Conservation (phyloP, 805 yeast species). For the Lipomyces orientalis region DNA sequence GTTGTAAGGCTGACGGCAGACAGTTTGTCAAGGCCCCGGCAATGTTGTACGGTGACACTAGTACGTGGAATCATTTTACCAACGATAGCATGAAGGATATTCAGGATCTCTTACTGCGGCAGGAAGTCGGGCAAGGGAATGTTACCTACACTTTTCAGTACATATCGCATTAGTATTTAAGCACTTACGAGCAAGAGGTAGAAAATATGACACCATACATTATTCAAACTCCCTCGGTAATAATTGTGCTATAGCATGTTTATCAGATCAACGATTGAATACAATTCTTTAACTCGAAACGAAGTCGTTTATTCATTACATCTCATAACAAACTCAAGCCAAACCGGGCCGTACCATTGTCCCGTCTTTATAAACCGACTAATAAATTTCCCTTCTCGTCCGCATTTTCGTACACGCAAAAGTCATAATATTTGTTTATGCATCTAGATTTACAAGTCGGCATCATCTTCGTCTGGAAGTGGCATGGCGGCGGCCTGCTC, state of each 20-base stretch:
- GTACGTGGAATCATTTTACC: slow-evolving; percentile 93
- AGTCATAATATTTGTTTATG: neutral
- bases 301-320: slow-evolving; percentile 3
- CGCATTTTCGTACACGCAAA: slow-evolving; percentile 3
- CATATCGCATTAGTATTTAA: slow-evolving; percentile 66
- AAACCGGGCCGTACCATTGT: neutral
- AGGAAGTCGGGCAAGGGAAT: slow-evolving; percentile 71
- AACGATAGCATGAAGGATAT: slow-evolving; percentile 65
- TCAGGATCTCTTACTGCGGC: slow-evolving; percentile 77
- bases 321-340: neutral
- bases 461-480: slow-evolving; percentile 99
- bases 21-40: slow-evolving; percentile 75
- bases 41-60: slow-evolving; percentile 96
- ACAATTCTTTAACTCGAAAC: slow-evolving; percentile 1
- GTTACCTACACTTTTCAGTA: slow-evolving; percentile 91
- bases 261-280: neutral
- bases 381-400: neutral
- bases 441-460: slow-evolving; percentile 74
- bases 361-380: neutral
- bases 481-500: slow-evolving; percentile 99
- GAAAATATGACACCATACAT: neutral
- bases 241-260: neutral
- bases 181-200: neutral
- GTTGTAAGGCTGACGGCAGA: slow-evolving; percentile 64
- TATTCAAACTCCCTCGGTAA: neutral